Base-by-base conservation (phyloP, 805 yeast species). In the Sungouiozyma intestinalis region DNA sequence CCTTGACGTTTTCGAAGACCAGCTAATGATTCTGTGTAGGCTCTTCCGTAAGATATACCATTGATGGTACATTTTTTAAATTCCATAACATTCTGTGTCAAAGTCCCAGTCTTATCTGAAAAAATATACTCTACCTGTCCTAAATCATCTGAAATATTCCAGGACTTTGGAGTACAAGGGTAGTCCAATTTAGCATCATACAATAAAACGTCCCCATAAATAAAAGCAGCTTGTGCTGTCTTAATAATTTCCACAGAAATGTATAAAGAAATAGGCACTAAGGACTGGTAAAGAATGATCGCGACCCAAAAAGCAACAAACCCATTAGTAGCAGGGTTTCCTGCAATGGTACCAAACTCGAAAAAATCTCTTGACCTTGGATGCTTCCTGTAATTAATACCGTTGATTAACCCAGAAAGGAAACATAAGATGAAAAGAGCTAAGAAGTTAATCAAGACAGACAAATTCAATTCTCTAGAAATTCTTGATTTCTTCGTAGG, bases 101-200 rank as follows among this genome's bases (percentile, higher is more conserved):
- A 63, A 1, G 94, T 83, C 47, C 94, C 94, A 0, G 94, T 83
- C 57, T 83, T 83, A 63, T 83, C 94, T 63, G 86, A 79, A 60
- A 84, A 84, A 39, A 84, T 76, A 56, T 84, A 84, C 57, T 84
- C 94, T 49, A 84, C 79, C 60, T 84, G 94, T 27, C 94, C 94
- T 52, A 84, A 66, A 62, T 84, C 94, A 67, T 84, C 94, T 2
- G 88, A 80, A 36, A 84, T 83, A 55, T 76, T 80, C 94, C 94
- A 84, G 0, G 88, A 72, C 55, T 83, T 82, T 14, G 94, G 92
- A 9, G 82, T 77, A 59, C 94, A 84, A 2, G 92, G 90, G 52
- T 77, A 83, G 58, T 84, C 90, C 45, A 84, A 62, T 41, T 61
- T 69, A 35, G 72, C 76, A 53, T 81, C 78, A 57, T 83, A 84